Evolutionary conservation across 2,329 filamentous ascomycete genomes (phyloP), one percentile per base, ranked within the genome.

Genomic region (Cladosporium sp.): DNA sequence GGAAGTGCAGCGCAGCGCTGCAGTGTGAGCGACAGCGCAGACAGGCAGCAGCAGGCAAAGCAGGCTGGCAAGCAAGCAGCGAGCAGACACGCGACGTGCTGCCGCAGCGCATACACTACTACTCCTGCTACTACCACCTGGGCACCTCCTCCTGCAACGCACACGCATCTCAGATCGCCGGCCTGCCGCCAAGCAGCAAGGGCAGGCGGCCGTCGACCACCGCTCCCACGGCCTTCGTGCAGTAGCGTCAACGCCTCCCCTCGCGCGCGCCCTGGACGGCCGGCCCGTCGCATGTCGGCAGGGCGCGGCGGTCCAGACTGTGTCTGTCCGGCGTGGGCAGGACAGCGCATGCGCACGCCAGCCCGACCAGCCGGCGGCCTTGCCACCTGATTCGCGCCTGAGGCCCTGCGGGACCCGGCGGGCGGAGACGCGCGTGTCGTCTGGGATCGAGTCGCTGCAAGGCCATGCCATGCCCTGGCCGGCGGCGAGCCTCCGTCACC

Each of bases 311-410:
- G 22, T 28, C 40, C 37, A 37, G 37, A 43, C 22, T 28, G 22
- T 28, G 22, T 28, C 22, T 28, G 22, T 28, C 22, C 22, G 22
- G 22, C 22, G 22, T 5, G 22, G 22, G 22, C 43, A 40, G 40
- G 32, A 50, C 48, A 50, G 40, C 48, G 48, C 48, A 50, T 50
- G 31, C 40, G 35, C 48, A 19, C 31, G 13, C 41, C 38, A 49
- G 46, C 38, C 48, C 48, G 48, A 50, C 48, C 22, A 28, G 22
- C 22, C 22, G 22, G 5, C 22, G 5, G 22, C 22, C 22, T 28
- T 28, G 22, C 22, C 22, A 28, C 4, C 22, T 50, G 48, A 50
- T 50, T 50, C 38, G 38, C 46, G 28, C n/a, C 46, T 22, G 46
- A 14, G 33, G 31, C n/a, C 40, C 16, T 32, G 32, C 31, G 48